Conservation (phyloP, 1,284 basidiomycete species). For the Hemileia vastatrix region DNA sequence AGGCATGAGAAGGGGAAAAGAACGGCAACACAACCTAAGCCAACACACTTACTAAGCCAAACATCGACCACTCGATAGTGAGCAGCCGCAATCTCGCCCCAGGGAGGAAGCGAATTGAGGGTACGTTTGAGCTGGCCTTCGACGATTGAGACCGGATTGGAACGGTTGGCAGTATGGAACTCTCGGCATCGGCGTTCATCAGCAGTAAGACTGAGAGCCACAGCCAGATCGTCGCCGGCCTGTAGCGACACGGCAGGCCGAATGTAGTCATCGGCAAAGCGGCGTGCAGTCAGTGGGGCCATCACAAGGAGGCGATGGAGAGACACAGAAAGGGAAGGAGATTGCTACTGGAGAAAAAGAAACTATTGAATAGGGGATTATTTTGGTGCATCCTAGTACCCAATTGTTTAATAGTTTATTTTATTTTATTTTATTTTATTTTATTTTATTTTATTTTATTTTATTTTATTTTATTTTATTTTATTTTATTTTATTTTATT, state of each 20-base stretch:
- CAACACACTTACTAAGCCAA: constrained; percentile 3
- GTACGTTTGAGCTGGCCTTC: constrained; percentile 20
- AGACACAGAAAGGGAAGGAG: too few species aligned
- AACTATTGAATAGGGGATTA: too few species aligned
- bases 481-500: too few species aligned
- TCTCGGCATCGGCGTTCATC: too few species aligned
- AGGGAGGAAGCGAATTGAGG: constrained; percentile 1
- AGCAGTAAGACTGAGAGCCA: not conserved
- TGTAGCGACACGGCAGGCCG: not conserved
- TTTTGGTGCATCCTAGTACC: too few species aligned
- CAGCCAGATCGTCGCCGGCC: constrained; percentile 16
- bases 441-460: too few species aligned
- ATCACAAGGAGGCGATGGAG: too few species aligned
- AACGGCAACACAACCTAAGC: not conserved
- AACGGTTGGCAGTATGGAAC: not conserved
- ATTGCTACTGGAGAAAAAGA: too few species aligned
- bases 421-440: too few species aligned
- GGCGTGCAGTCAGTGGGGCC: too few species aligned
- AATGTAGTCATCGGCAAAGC: constrained; percentile 16
- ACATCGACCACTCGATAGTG: constrained; percentile 13
- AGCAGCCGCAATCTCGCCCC: constrained; percentile 8
- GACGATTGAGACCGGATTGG: not conserved
- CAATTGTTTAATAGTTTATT: too few species aligned
- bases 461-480: too few species aligned
- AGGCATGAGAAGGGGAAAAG: not conserved